Conservation (phyloP, 164 flowering plant species). For the Stephania cephalantha region DNA sequence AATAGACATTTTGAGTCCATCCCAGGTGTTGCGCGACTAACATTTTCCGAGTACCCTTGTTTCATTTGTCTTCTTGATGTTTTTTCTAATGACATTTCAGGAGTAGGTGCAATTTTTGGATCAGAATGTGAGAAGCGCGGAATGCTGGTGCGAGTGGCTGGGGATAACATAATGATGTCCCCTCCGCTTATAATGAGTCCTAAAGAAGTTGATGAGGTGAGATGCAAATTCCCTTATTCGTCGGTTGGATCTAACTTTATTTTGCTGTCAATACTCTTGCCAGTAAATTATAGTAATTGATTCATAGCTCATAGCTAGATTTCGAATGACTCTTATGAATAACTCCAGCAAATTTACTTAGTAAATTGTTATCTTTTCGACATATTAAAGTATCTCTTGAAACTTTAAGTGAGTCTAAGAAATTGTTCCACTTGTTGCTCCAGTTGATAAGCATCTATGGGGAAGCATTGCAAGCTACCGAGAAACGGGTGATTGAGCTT, state of each 20-base stretch:
- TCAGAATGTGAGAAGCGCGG: slow-evolving; percentile 83
- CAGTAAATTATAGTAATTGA: not conserved
- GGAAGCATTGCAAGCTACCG: slow-evolving; percentile 78
- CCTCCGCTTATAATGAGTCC: slow-evolving; percentile 80
- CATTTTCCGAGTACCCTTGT: not conserved
- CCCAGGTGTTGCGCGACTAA: not conserved
- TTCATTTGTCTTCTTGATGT: not conserved
- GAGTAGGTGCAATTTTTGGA: slow-evolving; percentile 81
- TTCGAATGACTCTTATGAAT: not conserved
- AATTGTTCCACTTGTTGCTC: slow-evolving; percentile 5
- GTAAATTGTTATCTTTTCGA: too few species aligned
- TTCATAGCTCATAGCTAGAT: not conserved
- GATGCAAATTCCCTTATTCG: not conserved
- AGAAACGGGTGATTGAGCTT: slow-evolving; percentile 70
- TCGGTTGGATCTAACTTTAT: not conserved
- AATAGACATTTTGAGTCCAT: too few species aligned
- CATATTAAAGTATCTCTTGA: too few species aligned
- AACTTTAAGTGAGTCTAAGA: not conserved
- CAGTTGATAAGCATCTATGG: slow-evolving; percentile 80
- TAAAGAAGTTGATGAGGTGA: slow-evolving; percentile 73
- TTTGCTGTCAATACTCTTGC: not conserved
- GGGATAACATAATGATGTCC: slow-evolving; percentile 87
- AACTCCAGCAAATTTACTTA: not conserved
- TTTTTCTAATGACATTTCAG: slow-evolving; percentile 28
- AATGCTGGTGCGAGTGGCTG: slow-evolving; percentile 87